phyloP scores from a whole-genome alignment of 140 eudicot genomes.

The Oenanthe javanica region DNA sequence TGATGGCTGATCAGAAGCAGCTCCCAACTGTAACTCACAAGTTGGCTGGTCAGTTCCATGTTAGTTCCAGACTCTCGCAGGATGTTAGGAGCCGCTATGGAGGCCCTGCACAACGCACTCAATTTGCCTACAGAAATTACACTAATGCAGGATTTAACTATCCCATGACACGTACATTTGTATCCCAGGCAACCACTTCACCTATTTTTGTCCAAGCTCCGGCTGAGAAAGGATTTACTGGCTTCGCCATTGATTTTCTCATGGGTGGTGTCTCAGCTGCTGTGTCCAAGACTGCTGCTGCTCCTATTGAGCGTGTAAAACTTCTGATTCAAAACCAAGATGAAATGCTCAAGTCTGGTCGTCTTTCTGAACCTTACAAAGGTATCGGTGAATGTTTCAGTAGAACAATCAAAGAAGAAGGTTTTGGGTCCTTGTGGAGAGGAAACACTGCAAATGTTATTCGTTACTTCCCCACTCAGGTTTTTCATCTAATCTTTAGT shows the following conservation, averaged over 20 bases:
- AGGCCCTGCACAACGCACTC: background rate
- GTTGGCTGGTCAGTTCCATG: background rate
- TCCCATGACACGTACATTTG: background rate
- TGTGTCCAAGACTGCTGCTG: conserved; percentile 1
- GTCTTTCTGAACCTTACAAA: conserved; percentile 5
- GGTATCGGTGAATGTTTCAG: background rate
- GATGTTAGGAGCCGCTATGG: conserved; percentile 2
- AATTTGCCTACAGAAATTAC: background rate
- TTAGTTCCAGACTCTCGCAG: background rate
- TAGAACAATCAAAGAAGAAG: background rate
- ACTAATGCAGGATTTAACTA: background rate
- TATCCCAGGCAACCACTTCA: background rate
- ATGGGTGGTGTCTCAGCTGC: background rate
- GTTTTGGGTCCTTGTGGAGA: background rate
- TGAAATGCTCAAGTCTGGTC: background rate
- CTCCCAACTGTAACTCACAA: background rate
- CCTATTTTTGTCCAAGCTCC: background rate
- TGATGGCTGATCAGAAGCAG: background rate
- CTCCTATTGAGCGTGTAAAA: conserved; percentile 5
- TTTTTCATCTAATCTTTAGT: background rate
- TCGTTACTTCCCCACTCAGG: conserved; percentile 1
- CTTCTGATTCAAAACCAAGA: conserved; percentile 1
- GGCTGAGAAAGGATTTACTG: background rate
- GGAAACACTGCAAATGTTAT: background rate
- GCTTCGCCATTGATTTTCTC: background rate